phyloP scores from a whole-genome alignment of 1,139 yeast genomes.

The Nakaseomyces sp. region DNA sequence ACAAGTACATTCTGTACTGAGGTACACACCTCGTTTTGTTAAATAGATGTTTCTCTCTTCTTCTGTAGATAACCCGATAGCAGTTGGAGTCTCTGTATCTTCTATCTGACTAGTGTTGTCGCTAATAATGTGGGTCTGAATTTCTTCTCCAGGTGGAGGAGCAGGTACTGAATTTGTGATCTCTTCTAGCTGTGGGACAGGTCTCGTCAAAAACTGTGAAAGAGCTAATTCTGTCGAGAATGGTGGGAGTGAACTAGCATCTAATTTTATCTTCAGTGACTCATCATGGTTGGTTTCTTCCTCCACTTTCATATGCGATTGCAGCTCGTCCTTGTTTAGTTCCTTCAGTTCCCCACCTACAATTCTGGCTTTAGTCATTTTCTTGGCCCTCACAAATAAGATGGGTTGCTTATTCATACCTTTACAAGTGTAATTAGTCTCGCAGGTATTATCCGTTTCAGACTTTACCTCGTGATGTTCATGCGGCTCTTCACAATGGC shows the following conservation, averaged over 20 bases:
- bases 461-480: conserved; percentile 2
- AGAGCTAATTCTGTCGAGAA: neutral
- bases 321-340: conserved; percentile 16
- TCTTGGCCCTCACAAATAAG: conserved; percentile 24
- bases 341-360: conserved; percentile 28
- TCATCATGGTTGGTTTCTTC: neutral
- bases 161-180: neutral
- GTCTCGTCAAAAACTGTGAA: neutral
- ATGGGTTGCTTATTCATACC: conserved; percentile 29
- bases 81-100: neutral
- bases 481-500: conserved; percentile 7
- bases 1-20: conserved; percentile 31
- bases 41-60: conserved; percentile 8
- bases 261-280: neutral
- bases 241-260: neutral
- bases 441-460: neutral
- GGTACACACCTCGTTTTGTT: conserved; percentile 28
- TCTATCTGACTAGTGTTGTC: neutral
- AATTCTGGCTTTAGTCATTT: conserved; percentile 25
- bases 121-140: neutral
- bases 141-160: neutral
- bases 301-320: neutral
- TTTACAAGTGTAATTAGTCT: conserved; percentile 11
- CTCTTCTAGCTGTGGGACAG: neutral
- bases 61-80: neutral